Evolutionary conservation across 2,329 filamentous ascomycete genomes (phyloP), one percentile per base, ranked within the genome.

Genomic region (Seiridium unicorne): DNA sequence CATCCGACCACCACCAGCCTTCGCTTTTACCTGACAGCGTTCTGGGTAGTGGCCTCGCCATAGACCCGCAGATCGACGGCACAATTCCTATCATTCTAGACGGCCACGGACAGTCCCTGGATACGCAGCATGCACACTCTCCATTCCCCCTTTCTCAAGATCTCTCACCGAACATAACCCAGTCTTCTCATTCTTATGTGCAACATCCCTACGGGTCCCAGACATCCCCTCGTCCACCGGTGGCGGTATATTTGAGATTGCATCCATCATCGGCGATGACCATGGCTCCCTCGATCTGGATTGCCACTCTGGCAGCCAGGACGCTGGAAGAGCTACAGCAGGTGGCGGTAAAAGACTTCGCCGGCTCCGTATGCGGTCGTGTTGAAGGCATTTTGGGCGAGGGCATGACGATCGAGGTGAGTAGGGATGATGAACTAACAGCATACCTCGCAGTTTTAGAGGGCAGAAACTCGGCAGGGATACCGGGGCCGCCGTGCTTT

Each of bases 361-460:
- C 86, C 0, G 85, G 84, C 5, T 81, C 82, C 0, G 69, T 82
- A 11, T 84, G 89, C 55, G 75, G 82, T 40, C 82, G 81, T 35
- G 80, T 93, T 13, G 86, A 92, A 66, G 90, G 89, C 2, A 74
- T 91, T 34, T 79, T 91, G 55, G 79, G 76, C 11, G 80, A 80
- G 63, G 86, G 84, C 4, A 78, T 90, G 49, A 78, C 78, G 13
- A 83, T 91, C 67, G 76, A 81, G 59, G 88, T 94, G 66, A 87
- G 88, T 58, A 82, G 87, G 46, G 89, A 93, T 66, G 84, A 86
- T 63, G 90, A 94, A 74, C 72, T 95, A 63, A 82, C 83, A 61
- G 88, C 88, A 0, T 94, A 93, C 73, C 73, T 95, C 65, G 79
- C 82, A 51, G 88, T 91, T 69, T 79, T 89, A 34, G 77, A 84